Base-by-base conservation (phyloP, 208 protist genomes). In the Angomonas ambiguus region DNA sequence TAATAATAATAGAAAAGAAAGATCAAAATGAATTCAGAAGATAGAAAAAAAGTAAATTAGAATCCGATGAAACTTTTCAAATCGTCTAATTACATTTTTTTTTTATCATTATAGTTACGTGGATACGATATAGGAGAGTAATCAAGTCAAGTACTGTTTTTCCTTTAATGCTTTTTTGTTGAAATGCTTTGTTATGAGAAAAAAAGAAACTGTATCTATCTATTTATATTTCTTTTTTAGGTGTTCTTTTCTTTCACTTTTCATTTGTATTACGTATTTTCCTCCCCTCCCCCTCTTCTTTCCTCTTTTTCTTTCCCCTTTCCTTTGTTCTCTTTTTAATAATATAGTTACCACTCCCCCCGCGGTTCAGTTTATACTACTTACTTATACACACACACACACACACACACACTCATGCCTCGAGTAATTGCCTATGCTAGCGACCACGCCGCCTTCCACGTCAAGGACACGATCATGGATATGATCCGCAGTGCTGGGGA, bases 391-490 rank as follows among this genome's bases (percentile, higher is more conserved):
- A 20, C 11, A n/a, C 38, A n/a, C 38, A 16, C 38, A n/a, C 32
- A 34, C 24, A 34, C 59, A 51, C 10, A 24, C 57, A 38, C 24
- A 2, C 20, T 55, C 18, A 65, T n/a, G 33, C 31, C 53, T 8
- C 80, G 78, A 30, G 72, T 71, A 24, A 82, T 98, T 65, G 88
- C 80, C 41, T 82, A 98, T 62, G 88, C 79, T 45, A 93, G 72
- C 55, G 96, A 98, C 67, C 96, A 98, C 60, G 85, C 82, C 24
- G 93, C 76, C 25, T 78, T 82, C 74, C 51, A 32, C 73, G 68
- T 80, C 22, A 59, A 33, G 86, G 77, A 34, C 58, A 85, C n/a
- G 79, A 87, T 97, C n/a, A 77, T 95, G 3, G 51, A 45, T 10
- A 85, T 83, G 35, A 77, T 96, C 57, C 72, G 67, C 42, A 67